These are phyloP conservation scores for Mycosarcoma mackinlayi DNA, from an alignment of 1,284 basidiomycete genomes.

Conservation along the genomic window DNA sequence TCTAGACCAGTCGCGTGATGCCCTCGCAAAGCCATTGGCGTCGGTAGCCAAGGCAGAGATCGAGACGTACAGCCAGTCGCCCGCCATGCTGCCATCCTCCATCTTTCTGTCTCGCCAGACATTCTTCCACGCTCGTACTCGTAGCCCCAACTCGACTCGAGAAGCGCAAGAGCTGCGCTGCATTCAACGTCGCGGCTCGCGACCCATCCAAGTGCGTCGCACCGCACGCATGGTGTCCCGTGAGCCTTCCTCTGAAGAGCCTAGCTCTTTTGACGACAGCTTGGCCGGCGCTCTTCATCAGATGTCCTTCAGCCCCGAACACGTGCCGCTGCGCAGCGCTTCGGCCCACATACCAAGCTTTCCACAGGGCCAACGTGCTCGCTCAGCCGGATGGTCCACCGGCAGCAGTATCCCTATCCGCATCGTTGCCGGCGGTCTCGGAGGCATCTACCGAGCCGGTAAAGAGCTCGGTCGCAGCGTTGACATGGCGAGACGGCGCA, in stretches of 20 bases:
- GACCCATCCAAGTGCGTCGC: conserved; percentile 34
- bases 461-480: conserved; percentile 49
- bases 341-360: conserved; percentile 44
- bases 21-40: conserved; percentile 1
- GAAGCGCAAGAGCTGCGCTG: conserved; percentile 3
- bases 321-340: conserved; percentile 19
- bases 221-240: conserved; percentile 33
- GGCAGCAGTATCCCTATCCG: conserved; percentile 51
- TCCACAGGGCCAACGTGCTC: conserved; percentile 43
- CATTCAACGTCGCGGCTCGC: conserved; percentile 20
- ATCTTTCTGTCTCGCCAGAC: conserved; percentile 46
- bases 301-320: conserved; percentile 26
- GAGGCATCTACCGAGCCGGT: conserved; percentile 45
- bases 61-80: conserved; percentile 48
- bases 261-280: conserved; percentile 30
- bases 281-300: conserved; percentile 35
- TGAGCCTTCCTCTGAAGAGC: conserved; percentile 15
- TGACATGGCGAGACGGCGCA: conserved; percentile 37
- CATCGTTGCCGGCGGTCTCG: conserved; percentile 44
- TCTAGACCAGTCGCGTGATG: conserved; percentile 2
- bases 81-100: conserved; percentile 36
- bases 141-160: neutral
- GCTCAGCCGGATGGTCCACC: conserved; percentile 36
- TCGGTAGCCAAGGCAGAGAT: conserved; percentile 45
- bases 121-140: conserved; percentile 35